A percentile compares a stretch with the other conserved stretches of the same genome.
Evolutionary conservation across 768 basidiomycete species (phyloP).

Genomic region (Boletellus sp.): DNA sequence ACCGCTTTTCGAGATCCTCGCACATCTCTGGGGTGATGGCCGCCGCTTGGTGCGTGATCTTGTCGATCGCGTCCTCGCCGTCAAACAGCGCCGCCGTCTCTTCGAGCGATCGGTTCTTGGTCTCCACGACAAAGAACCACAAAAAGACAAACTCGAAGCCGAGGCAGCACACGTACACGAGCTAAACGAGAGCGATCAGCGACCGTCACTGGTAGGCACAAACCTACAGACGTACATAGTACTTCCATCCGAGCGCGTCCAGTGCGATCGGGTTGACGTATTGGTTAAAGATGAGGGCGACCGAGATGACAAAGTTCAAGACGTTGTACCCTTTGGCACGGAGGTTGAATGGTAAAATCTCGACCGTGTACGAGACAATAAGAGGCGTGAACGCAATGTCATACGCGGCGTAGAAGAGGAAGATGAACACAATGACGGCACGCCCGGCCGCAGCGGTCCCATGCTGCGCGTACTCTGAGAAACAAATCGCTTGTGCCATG

Average conservation of each 20-base stretch:
- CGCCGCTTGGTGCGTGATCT: conserved; percentile 30
- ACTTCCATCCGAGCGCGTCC: conserved; percentile 63
- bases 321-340: conserved; percentile 85
- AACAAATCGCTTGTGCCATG: conserved; percentile 64
- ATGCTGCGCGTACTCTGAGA: conserved; percentile 50
- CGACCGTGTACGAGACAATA: conserved; percentile 82
- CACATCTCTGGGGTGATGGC: conserved; percentile 1
- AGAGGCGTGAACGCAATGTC: conserved; percentile 85
- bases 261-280: conserved; percentile 83
- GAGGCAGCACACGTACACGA: conserved; percentile 73
- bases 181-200: conserved; percentile 26
- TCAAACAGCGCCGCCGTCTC: conserved; percentile 83
- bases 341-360: conserved; percentile 79
- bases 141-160: conserved; percentile 60
- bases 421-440: conserved; percentile 79
- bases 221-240: conserved; percentile 48
- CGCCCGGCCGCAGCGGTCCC: conserved; percentile 48
- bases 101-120: conserved; percentile 69
- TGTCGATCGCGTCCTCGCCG: conserved; percentile 50
- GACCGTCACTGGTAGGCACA: background rate
- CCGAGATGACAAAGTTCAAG: conserved; percentile 74
- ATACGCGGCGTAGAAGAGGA: conserved; percentile 76
- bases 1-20: conserved; percentile 24
- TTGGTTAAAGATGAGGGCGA: conserved; percentile 85
- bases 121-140: conserved; percentile 69